Base-by-base conservation (phyloP, 345 rosid genomes). In the Eutrema yunnanense region DNA sequence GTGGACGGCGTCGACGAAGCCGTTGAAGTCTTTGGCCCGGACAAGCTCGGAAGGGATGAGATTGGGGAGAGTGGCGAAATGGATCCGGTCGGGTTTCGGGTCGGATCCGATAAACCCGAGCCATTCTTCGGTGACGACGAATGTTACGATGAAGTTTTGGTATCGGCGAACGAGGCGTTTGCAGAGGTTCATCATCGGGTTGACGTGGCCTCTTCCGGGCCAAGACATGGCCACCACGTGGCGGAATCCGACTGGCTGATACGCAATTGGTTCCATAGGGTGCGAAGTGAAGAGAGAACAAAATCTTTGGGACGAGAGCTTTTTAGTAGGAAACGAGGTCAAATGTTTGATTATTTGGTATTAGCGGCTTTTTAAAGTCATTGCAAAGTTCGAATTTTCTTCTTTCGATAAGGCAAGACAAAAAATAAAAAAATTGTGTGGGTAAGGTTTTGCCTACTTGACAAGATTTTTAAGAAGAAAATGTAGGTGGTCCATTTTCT, bases 71-170 rank as follows among this genome's bases (percentile, higher is more conserved):
- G 76, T 65, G 1, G 59, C 69, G 62, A 86, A 76, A 6, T 73
- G 56, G 62, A 88, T 69, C 44, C 71, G 73, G 38, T 33, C 41
- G 0, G 88, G 87, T 66, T 71, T 84, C 2, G 66, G 51, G 27
- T 84, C 83, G 27, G 84, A 65, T 41, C 78, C 76, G 9, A 88
- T 72, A 74, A 82, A 59, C 33, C 85, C 81, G 33, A 80, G 73
- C 91, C 96, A 91, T 78, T 91, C 96, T 69, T 89, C 86, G 2
- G 90, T 91, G 72, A 89, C 71, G 22, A 86, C 86, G 51, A 87
- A 82, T 7, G 87, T 83, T 50, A 87, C 75, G 71, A 71, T 49
- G 51, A 87, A 71, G 65, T 73, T 44, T 8, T 70, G 58, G 34
- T 60, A 47, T 41, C 72, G 85, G 11, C 79, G 74, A 48, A 73